Evolutionary conservation across 2,329 filamentous ascomycete species (phyloP).

Genomic region (Trichoderma sp.): DNA sequence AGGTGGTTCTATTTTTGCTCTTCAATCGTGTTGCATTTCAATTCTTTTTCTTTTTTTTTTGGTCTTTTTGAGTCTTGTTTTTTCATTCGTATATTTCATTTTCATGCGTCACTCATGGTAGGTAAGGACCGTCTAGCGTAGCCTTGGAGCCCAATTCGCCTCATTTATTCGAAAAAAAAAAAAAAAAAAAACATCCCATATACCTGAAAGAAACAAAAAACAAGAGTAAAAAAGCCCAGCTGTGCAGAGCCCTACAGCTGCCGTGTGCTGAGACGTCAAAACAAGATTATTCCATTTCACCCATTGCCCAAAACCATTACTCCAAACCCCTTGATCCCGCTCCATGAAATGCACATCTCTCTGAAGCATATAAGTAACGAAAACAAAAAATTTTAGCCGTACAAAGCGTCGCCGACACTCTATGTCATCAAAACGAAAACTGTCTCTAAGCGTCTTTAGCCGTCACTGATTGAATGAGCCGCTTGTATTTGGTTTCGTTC

Average conservation of each 20-base stretch:
- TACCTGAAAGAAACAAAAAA: background rate
- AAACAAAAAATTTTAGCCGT: conserved; percentile 17
- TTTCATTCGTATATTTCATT: background rate
- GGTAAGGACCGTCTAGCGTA: background rate
- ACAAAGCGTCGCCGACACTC: conserved; percentile 11
- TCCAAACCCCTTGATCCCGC: conserved; percentile 25
- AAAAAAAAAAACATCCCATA: background rate
- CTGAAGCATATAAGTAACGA: conserved; percentile 18
- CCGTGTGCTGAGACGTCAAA: background rate
- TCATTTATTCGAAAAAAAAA: background rate
- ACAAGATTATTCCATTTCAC: background rate
- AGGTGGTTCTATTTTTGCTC: conserved; percentile 11
- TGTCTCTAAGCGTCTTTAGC: conserved; percentile 37
- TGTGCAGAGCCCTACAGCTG: background rate
- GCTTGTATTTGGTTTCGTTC: conserved; percentile 40
- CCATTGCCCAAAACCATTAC: conserved; percentile 20
- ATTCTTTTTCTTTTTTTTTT: no score
- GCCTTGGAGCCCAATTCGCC: background rate
- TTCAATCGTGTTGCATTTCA: background rate
- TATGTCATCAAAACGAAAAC: conserved; percentile 7
- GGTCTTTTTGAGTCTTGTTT: background rate
- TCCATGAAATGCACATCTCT: conserved; percentile 23
- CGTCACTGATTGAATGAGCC: conserved; percentile 42
- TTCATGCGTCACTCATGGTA: background rate
- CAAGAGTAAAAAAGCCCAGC: background rate